Evolutionary conservation across 805 yeast genomes (phyloP).

Genomic region (Saccharomycopsis sp.): DNA sequence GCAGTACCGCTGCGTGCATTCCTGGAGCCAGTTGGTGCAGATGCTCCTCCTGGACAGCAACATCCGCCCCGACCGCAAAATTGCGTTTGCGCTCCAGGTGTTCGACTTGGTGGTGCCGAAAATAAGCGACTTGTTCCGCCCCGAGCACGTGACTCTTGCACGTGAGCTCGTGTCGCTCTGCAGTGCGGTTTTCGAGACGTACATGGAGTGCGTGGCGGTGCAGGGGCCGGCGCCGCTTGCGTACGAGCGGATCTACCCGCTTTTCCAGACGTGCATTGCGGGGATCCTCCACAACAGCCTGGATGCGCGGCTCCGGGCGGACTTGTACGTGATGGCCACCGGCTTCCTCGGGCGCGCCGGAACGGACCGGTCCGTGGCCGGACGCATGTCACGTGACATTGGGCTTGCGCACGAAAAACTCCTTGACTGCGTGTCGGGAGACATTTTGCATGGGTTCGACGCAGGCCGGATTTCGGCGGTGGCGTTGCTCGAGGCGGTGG

Average conservation of each 20-base stretch:
- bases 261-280: constrained; percentile 66
- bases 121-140: constrained; percentile 65
- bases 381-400: constrained; percentile 47
- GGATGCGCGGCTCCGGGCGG: constrained; percentile 63
- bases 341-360: constrained; percentile 52
- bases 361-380: constrained; percentile 27
- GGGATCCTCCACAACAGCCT: constrained; percentile 70
- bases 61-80: background rate
- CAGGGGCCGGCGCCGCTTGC: constrained; percentile 26
- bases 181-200: constrained; percentile 60
- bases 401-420: constrained; percentile 54
- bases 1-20: constrained; percentile 59
- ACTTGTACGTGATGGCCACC: constrained; percentile 67
- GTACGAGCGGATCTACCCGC: constrained; percentile 51
- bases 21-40: constrained; percentile 81
- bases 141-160: constrained; percentile 52
- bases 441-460: constrained; percentile 76
- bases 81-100: constrained; percentile 62
- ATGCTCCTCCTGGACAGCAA: constrained; percentile 60
- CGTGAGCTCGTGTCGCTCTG: constrained; percentile 72
- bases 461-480: constrained; percentile 68
- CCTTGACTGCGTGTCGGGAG: constrained; percentile 62
- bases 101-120: constrained; percentile 72
- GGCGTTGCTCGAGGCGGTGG: constrained; percentile 59
- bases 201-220: constrained; percentile 24